Evolutionary conservation across 129 eudicot species (phyloP), one percentile per base, ranked within the genome.

Genomic region (Silybum marianum): DNA sequence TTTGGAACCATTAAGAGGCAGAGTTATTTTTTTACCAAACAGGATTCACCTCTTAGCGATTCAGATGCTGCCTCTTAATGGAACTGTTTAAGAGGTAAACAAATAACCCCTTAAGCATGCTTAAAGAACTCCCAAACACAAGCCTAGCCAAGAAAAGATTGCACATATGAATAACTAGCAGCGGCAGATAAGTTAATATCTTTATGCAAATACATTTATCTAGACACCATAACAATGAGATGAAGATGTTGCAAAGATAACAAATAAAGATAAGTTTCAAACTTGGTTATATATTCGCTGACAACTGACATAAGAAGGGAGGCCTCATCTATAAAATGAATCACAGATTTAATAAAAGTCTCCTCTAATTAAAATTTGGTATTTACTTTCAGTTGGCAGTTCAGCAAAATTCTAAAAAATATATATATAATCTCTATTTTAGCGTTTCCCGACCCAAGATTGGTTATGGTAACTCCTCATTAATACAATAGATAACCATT

Each of bases 381-480:
- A 18, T 54, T 54, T 18, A 62, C 26, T 62, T 62, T 76, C 54
- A 76, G 58, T 76, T 76, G 72, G 63, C 44, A 68, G 74, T 67
- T 78, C 6, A 62, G 28, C 65, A 4, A 77, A 62, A 9, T 65
- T 21, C 4, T 38, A 38, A 12, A 63, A 22, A 12, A n/a, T 3
- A 39, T 39, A 40, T 40, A 40, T 14, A 18, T 54, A 54, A 14
- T 14, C n/a, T 54, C 63, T 16, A n/a, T 18, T 0, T 54, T n/a
- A 6, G 21, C 7, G 69, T 21, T 16, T 5, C 34, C 18, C 58
- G 4, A n/a, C 22, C 58, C 80, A 28, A 16, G 34, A 13, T 46
- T 46, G 58, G 46, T 76, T 62, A 70, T 8, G 58, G 72, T 34
- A 76, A 34, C 66, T 36, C 9, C 4, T 34, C 22, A 40, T 63